Conservation (phyloP, 2,329 filamentous ascomycete species). For the Ophiostoma sp. region DNA sequence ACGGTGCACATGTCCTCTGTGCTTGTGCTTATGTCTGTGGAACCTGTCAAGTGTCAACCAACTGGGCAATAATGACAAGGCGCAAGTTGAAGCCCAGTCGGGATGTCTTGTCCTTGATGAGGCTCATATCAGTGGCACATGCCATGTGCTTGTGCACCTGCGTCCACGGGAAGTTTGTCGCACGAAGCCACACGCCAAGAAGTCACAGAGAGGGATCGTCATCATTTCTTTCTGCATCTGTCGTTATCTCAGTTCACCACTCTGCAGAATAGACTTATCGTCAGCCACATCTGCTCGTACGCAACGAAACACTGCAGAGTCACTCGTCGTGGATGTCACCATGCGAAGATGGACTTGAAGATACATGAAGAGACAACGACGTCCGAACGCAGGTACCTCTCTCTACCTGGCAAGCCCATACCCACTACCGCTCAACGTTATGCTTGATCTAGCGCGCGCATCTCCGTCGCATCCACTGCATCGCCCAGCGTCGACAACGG, state of each 20-base stretch:
- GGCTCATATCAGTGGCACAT: neutral
- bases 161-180: neutral
- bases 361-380: too few species aligned
- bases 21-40: neutral
- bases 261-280: neutral
- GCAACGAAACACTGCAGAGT: constrained; percentile 11
- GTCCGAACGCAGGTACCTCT: neutral
- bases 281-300: neutral
- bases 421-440: neutral
- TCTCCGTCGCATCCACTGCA: neutral
- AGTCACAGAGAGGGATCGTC: neutral
- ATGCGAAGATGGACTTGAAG: neutral
- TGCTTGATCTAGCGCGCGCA: constrained; percentile 5
- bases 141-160: neutral
- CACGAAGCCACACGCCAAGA: neutral
- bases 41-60: neutral
- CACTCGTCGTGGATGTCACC: neutral
- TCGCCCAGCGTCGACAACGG: too few species aligned
- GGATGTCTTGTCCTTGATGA: neutral
- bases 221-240: neutral
- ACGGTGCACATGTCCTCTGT: neutral
- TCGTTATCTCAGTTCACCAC: too few species aligned
- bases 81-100: constrained; percentile 5
- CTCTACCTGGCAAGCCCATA: neutral
- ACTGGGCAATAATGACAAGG: neutral